Conservation (phyloP, 2,329 filamentous ascomycete genomes). For the Colletotrichum horii region DNA sequence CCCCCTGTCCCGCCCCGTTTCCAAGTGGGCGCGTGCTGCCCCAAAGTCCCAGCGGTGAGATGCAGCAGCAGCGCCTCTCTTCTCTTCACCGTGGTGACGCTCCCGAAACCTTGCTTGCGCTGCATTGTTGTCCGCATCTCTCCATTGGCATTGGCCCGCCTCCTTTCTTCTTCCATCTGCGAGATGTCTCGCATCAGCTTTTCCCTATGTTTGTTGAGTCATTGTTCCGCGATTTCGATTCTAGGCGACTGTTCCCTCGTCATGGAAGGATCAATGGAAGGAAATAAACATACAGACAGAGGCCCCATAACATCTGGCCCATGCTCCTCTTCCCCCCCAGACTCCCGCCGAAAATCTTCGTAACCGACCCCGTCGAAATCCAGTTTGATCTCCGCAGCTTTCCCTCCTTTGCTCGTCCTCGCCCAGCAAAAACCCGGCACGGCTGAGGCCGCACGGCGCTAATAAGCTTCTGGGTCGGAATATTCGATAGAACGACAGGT, state of each 20-base stretch:
- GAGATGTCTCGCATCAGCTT: neutral
- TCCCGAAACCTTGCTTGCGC: neutral
- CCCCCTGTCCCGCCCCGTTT: neutral
- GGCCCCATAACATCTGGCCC: neutral
- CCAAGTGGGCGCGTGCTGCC: neutral
- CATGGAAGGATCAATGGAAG: neutral
- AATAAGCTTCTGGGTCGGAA: neutral
- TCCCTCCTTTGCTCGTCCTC: neutral
- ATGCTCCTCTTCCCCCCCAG: neutral
- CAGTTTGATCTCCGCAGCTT: neutral
- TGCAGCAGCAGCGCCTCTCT: neutral
- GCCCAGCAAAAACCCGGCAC: neutral
- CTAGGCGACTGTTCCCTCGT: neutral
- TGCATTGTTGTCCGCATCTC: neutral
- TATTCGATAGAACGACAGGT: neutral
- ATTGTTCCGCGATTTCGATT: neutral
- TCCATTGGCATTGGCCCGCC: neutral
- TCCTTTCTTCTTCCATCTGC: neutral
- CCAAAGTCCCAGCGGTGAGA: conserved; percentile 6
- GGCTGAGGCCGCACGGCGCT: conserved; percentile 3
- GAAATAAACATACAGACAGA: neutral
- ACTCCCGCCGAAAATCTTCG: neutral
- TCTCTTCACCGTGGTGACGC: conserved; percentile 8
- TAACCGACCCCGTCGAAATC: neutral
- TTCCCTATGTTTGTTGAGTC: neutral